phyloP scores from a whole-genome alignment of 768 basidiomycete genomes.

The Amanita thiersii region DNA sequence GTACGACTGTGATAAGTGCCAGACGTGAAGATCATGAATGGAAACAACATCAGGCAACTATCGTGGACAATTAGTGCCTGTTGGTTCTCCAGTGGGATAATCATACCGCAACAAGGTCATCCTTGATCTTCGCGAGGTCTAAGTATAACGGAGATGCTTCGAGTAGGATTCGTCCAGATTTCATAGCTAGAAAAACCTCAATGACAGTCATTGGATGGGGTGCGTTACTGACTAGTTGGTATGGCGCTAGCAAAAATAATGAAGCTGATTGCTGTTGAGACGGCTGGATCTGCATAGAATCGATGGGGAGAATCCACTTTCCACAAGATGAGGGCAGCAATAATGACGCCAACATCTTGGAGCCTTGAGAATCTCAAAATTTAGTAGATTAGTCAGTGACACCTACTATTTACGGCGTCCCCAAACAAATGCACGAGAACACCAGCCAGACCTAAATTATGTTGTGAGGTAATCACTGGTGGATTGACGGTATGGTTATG shows the following conservation, averaged over 20 bases:
- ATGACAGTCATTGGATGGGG: background rate
- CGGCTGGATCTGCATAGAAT: conserved; percentile 48
- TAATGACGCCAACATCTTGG: conserved; percentile 47
- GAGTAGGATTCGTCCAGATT: conserved; percentile 40
- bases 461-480: conserved; percentile 21
- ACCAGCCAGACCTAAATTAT: conserved; percentile 38
- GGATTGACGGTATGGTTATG: conserved; percentile 41
- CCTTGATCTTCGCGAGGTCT: conserved; percentile 39
- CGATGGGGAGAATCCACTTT: conserved; percentile 33
- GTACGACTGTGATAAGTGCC: conserved; percentile 49
- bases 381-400: background rate
- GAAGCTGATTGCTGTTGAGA: conserved; percentile 39
- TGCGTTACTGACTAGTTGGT: conserved; percentile 34
- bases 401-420: conserved; percentile 45
- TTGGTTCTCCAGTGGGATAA: conserved; percentile 1
- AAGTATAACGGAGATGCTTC: conserved; percentile 44
- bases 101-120: conserved; percentile 36
- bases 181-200: conserved; percentile 24
- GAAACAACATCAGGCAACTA: conserved; percentile 39
- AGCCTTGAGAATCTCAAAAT: conserved; percentile 1
- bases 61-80: conserved; percentile 3
- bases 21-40: conserved; percentile 45
- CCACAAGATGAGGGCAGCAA: conserved; percentile 43
- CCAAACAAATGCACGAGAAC: conserved; percentile 45
- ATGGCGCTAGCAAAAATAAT: conserved; percentile 47